phyloP scores from a whole-genome alignment of 176 grass and related monocot species.

The Oryza brachyantha region DNA sequence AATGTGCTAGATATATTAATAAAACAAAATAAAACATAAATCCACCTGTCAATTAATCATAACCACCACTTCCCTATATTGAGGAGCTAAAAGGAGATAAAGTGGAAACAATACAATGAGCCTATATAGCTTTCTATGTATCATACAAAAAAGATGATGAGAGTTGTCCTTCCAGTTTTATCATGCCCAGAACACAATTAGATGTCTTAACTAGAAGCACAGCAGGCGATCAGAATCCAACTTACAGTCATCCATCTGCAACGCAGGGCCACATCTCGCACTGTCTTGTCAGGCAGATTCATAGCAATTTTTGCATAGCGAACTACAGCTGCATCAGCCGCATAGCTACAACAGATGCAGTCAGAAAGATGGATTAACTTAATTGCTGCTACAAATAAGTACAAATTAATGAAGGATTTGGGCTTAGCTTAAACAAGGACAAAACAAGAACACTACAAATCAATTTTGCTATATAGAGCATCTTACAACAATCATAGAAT shows the following conservation, averaged over 20 bases:
- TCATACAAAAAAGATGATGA: neutral
- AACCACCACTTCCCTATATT: neutral
- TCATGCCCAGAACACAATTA: neutral
- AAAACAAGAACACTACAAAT: neutral
- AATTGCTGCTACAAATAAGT: neutral
- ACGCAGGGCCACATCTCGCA: slow-evolving; percentile 58
- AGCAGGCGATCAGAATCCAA: slow-evolving; percentile 12
- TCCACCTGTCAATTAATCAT: neutral
- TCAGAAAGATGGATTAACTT: slow-evolving; percentile 17
- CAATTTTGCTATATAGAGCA: neutral
- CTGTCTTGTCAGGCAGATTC: slow-evolving; percentile 46
- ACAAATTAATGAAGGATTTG: neutral
- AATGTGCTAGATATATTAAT: neutral
- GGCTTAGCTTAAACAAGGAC: neutral
- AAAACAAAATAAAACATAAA: neutral
- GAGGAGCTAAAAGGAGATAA: neutral
- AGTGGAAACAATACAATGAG: neutral
- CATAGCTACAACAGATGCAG: slow-evolving; percentile 34
- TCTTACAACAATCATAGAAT: neutral
- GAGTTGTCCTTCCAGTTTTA: neutral
- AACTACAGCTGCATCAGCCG: slow-evolving; percentile 34
- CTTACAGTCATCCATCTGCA: slow-evolving; percentile 64
- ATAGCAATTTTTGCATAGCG: slow-evolving; percentile 65
- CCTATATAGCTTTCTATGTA: neutral
- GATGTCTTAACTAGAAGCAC: neutral